Conservation (phyloP, 2,329 filamentous ascomycete species). For the Aurifilum marmelostoma region DNA sequence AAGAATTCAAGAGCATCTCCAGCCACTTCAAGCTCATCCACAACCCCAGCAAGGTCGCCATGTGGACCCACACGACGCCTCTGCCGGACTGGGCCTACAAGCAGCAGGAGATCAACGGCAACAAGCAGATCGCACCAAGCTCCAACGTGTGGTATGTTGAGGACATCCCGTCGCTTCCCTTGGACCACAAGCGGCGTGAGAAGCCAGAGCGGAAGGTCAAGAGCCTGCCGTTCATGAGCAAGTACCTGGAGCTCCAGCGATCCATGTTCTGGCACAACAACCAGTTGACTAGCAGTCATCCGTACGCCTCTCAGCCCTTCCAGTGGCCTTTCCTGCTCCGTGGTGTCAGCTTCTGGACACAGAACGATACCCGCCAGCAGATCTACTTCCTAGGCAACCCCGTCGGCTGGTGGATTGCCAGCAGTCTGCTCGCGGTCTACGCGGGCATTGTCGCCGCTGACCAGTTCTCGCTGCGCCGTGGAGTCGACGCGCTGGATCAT, state of each 20-base stretch:
- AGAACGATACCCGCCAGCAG: constrained; percentile 91
- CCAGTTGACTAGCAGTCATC: constrained; percentile 93
- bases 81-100: constrained; percentile 98
- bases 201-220: constrained; percentile 82
- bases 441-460: constrained; percentile 90
- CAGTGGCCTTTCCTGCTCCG: constrained; percentile 98
- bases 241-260: constrained; percentile 95
- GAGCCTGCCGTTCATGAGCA: constrained; percentile 82
- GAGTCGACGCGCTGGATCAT: constrained; percentile 88
- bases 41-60: constrained; percentile 91
- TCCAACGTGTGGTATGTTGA: constrained; percentile 96
- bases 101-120: constrained; percentile 98
- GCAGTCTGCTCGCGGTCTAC: constrained; percentile 89
- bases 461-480: constrained; percentile 89
- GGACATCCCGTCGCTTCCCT: constrained; percentile 79
- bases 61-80: constrained; percentile 97
- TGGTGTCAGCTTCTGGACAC: constrained; percentile 99
- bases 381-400: constrained; percentile 99
- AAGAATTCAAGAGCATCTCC: constrained; percentile 88
- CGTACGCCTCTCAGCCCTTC: constrained; percentile 91
- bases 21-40: constrained; percentile 97
- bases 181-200: constrained; percentile 71
- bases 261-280: constrained; percentile 99
- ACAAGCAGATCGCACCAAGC: constrained; percentile 88
- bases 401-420: constrained; percentile 95